Conservation (phyloP, 2,329 filamentous ascomycete species). For the Epichloe sylvatica region DNA sequence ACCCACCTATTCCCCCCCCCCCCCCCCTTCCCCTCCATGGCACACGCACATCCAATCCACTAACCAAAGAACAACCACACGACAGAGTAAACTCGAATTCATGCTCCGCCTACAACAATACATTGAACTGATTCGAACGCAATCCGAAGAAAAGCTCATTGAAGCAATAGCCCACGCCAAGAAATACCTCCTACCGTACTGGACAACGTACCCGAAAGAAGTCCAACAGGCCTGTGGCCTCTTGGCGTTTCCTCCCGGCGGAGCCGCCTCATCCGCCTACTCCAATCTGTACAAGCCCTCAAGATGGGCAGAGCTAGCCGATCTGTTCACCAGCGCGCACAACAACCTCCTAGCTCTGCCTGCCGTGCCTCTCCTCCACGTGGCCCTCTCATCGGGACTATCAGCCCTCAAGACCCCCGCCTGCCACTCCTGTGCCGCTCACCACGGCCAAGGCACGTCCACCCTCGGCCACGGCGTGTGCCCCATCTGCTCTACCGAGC, state of each 20-base stretch:
- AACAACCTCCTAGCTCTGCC: slow-evolving; percentile 76
- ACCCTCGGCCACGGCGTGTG: slow-evolving; percentile 63
- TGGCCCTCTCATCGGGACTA: slow-evolving; percentile 78
- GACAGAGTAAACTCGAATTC: slow-evolving; percentile 74
- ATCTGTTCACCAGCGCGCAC: slow-evolving; percentile 73
- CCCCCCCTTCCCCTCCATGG: background rate
- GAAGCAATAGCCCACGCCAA: slow-evolving; percentile 74
- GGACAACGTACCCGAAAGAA: slow-evolving; percentile 51
- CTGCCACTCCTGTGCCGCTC: slow-evolving; percentile 58
- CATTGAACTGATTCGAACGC: slow-evolving; percentile 70
- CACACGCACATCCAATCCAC: slow-evolving; percentile 1
- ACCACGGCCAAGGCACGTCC: slow-evolving; percentile 15
- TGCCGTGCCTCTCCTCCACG: slow-evolving; percentile 69
- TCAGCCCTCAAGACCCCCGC: slow-evolving; percentile 92
- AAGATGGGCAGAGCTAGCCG: slow-evolving; percentile 64
- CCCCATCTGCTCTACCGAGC: slow-evolving; percentile 88
- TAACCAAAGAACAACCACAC: slow-evolving; percentile 1
- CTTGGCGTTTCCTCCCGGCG: slow-evolving; percentile 52
- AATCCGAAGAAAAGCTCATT: slow-evolving; percentile 46
- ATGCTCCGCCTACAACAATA: slow-evolving; percentile 89
- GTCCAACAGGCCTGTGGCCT: slow-evolving; percentile 65
- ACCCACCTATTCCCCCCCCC: too few relatives aligned
- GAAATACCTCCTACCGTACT: slow-evolving; percentile 63
- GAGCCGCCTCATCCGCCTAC: slow-evolving; percentile 29
- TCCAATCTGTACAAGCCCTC: slow-evolving; percentile 53